Evolutionary conservation across 192 early-diverging fungal genomes (phyloP).

Genomic region (Backusella circina): DNA sequence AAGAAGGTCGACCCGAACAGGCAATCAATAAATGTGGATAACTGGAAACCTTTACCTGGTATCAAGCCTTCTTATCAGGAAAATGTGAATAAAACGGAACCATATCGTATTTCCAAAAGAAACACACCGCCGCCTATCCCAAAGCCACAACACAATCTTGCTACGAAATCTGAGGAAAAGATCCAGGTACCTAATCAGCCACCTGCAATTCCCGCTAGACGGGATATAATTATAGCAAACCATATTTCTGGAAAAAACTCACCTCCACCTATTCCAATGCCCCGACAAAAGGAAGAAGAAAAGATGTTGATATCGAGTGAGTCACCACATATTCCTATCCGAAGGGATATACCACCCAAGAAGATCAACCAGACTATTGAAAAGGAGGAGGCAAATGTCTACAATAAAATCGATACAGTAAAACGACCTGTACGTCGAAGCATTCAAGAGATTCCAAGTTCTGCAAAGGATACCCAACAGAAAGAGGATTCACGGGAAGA

Average conservation of each 20-base stretch:
- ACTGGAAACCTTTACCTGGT: neutral
- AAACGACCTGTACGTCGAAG: neutral
- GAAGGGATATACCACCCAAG: neutral
- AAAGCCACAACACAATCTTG: neutral
- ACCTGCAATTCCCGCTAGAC: neutral
- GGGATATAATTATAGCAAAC: neutral
- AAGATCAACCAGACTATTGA: neutral
- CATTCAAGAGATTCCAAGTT: neutral
- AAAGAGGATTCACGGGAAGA: neutral
- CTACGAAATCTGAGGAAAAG: neutral
- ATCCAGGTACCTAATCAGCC: neutral
- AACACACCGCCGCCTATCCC: neutral
- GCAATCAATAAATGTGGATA: neutral
- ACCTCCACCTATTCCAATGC: neutral
- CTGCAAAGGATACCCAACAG: neutral
- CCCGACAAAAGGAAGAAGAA: neutral
- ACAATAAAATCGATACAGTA: neutral
- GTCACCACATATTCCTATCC: neutral
- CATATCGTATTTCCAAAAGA: neutral
- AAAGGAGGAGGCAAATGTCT: neutral
- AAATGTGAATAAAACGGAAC: neutral
- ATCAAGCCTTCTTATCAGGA: neutral
- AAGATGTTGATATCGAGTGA: neutral
- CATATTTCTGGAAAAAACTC: neutral
- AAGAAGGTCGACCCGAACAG: neutral